phyloP scores from a whole-genome alignment of 2,329 filamentous ascomycete genomes.

The Fusarium ambrosium region DNA sequence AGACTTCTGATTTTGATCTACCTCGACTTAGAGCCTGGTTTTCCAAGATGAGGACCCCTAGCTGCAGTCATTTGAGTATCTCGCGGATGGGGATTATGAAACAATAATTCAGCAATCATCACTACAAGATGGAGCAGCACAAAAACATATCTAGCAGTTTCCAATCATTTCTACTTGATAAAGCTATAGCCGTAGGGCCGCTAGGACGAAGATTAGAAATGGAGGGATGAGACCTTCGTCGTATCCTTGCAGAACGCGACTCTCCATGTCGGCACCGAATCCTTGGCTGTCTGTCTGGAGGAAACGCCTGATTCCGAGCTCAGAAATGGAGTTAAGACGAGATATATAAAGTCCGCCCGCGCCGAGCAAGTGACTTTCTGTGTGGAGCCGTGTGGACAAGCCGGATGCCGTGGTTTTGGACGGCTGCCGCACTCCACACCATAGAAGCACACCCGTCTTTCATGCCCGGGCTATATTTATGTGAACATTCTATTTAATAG shows the following conservation, averaged over 20 bases:
- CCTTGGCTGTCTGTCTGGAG: not conserved
- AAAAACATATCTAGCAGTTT: not conserved
- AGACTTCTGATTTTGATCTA: not conserved
- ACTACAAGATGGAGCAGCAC: not conserved
- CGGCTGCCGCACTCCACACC: not conserved
- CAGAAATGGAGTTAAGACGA: rapidly evolving
- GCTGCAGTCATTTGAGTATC: not conserved
- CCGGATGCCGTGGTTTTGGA: not conserved
- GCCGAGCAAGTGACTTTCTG: not conserved
- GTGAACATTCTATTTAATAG: too few relatives aligned
- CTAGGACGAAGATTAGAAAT: not conserved
- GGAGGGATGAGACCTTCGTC: not conserved
- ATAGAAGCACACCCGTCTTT: not conserved
- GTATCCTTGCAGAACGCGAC: not conserved
- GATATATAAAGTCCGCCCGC: not conserved
- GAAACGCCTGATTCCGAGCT: not conserved
- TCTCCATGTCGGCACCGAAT: not conserved
- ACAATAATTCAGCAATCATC: not conserved
- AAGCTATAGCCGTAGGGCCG: not conserved
- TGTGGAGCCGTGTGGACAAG: not conserved
- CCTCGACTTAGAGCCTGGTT: not conserved
- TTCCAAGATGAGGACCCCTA: too few relatives aligned
- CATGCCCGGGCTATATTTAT: too few relatives aligned
- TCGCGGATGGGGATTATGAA: not conserved
- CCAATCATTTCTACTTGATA: not conserved